Percentiles rank a stretch among this genome's conserved stretches.
Conservation (phyloP, 257 asterid species). For the Rhazya stricta region DNA sequence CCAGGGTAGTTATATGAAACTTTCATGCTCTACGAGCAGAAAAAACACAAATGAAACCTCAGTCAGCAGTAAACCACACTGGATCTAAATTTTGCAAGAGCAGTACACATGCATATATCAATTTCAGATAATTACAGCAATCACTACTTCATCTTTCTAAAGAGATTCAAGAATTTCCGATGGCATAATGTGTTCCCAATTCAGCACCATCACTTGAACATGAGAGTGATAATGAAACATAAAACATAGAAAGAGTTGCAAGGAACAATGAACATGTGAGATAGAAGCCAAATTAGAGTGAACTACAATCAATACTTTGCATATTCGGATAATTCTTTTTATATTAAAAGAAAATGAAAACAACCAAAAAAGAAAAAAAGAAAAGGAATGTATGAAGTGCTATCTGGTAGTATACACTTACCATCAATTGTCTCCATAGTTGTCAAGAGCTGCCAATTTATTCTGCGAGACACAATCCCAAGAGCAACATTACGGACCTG, state of each 20-base stretch:
- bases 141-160: not conserved
- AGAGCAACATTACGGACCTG: slow-evolving; percentile 94
- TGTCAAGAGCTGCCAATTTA: slow-evolving; percentile 81
- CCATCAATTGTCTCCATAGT: slow-evolving; percentile 83
- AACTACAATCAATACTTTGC: not conserved
- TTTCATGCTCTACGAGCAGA: not conserved
- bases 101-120: not conserved
- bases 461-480: slow-evolving; percentile 90
- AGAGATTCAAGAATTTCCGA: not conserved
- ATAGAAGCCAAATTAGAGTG: not conserved
- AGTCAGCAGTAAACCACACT: not conserved
- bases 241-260: not conserved
- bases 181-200: not conserved
- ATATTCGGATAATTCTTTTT: not conserved
- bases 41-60: not conserved
- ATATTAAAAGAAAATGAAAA: too few species aligned
- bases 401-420: slow-evolving; percentile 26
- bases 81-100: not conserved
- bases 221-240: not conserved
- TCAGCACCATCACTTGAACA: not conserved
- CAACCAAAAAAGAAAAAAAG: not conserved
- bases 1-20: not conserved
- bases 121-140: not conserved
- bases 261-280: not conserved
- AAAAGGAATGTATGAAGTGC: not conserved